Evolutionary conservation across 805 yeast species (phyloP).

Genomic region (Yamadazyma olivae): DNA sequence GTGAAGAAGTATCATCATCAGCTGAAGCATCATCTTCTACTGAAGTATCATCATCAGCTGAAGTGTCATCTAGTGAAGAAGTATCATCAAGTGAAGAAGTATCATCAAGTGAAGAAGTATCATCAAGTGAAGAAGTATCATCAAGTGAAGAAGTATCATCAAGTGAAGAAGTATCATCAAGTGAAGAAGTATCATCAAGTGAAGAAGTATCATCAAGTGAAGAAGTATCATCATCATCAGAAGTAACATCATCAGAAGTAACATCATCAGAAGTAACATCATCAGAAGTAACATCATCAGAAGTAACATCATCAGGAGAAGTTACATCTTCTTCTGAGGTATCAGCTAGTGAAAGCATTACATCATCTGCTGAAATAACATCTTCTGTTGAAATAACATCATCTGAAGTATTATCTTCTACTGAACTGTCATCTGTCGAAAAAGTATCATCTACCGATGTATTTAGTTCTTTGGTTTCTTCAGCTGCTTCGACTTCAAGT

Average conservation of each 20-base stretch:
- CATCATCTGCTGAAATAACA: no score
- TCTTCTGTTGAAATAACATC: no score
- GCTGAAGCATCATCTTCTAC: background rate
- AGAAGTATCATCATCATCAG: slow-evolving; percentile 1
- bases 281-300: background rate
- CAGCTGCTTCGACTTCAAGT: no score
- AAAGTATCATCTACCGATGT: no score
- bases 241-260: slow-evolving; percentile 1
- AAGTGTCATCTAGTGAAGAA: slow-evolving; percentile 1
- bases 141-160: no score
- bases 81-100: slow-evolving; percentile 1
- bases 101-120: no score
- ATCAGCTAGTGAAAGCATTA: no score
- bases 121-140: slow-evolving; percentile 2
- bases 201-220: background rate
- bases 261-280: slow-evolving; percentile 2
- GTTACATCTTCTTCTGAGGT: no score
- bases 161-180: slow-evolving; percentile 1
- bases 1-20: background rate
- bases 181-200: background rate
- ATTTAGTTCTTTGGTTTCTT: no score
- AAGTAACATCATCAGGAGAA: slow-evolving; percentile 2
- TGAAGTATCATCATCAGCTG: slow-evolving; percentile 2
- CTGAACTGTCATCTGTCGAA: no score
- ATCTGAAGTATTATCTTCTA: no score